These are phyloP conservation scores for Boletellus emodensis DNA, from an alignment of 768 basidiomycete species.

Conservation along the genomic window DNA sequence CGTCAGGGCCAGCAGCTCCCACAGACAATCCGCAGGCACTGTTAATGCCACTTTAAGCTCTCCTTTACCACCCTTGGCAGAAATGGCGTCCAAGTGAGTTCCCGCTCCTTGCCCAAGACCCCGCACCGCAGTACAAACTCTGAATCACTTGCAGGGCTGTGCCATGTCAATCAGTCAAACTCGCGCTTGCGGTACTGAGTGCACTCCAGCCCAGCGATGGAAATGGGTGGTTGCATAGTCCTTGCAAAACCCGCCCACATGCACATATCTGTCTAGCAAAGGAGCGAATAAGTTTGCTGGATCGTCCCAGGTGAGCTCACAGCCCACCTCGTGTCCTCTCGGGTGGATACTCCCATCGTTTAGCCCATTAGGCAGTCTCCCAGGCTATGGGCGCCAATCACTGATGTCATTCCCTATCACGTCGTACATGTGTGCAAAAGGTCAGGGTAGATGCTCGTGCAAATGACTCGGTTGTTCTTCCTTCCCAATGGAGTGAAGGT, in stretches of 20 bases:
- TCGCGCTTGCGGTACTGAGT: background rate
- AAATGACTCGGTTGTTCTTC: background rate
- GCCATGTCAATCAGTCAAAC: too few species aligned
- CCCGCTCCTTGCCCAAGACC: conserved; percentile 6
- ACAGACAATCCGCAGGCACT: conserved; percentile 5
- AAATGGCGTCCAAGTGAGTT: background rate
- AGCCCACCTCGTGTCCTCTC: background rate
- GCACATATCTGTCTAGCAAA: background rate
- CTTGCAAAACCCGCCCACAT: background rate
- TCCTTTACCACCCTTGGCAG: background rate
- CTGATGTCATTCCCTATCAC: conserved; percentile 1
- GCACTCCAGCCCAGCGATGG: background rate
- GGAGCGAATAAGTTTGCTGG: background rate
- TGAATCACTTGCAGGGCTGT: too few species aligned
- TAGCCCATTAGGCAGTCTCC: conserved; percentile 3
- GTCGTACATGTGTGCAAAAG: background rate
- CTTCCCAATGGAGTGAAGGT: background rate
- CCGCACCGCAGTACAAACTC: background rate
- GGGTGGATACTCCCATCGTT: background rate
- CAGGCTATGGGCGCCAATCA: conserved; percentile 14
- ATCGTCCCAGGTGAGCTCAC: background rate
- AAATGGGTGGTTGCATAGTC: too few species aligned
- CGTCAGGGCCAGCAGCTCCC: conserved; percentile 8
- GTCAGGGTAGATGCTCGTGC: background rate
- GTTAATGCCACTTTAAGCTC: background rate